These are phyloP conservation scores for Crucibulum parvulum DNA, from an alignment of 1,284 basidiomycete species.

Conservation along the genomic window DNA sequence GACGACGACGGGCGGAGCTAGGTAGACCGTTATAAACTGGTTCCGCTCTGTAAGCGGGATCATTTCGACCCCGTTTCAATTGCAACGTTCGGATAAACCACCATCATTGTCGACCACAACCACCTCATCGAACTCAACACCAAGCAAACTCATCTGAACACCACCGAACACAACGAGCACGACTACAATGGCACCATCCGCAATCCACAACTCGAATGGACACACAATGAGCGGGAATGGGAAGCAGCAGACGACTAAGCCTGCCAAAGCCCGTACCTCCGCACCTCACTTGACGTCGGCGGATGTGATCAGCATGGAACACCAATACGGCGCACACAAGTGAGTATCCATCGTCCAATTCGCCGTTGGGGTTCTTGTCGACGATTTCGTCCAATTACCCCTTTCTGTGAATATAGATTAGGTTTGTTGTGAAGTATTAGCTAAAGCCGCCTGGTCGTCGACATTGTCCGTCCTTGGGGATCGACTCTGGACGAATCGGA, in stretches of 20 bases:
- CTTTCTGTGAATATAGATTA: not conserved
- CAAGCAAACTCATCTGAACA: not conserved
- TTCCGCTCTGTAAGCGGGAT: too few relatives aligned
- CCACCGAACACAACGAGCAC: not conserved
- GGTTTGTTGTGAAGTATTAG: not conserved
- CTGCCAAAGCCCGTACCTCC: constrained; percentile 5
- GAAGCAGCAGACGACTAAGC: constrained; percentile 4
- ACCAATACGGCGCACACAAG: constrained; percentile 89
- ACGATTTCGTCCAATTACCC: constrained; percentile 9
- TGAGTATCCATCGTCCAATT: constrained; percentile 50
- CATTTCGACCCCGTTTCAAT: too few relatives aligned
- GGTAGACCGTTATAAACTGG: not conserved
- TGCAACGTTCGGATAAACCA: not conserved
- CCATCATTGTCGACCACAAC: not conserved
- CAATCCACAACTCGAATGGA: not conserved
- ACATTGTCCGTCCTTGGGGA: constrained; percentile 3
- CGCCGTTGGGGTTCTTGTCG: constrained; percentile 15
- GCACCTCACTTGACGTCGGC: constrained; percentile 51
- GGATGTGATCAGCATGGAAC: constrained; percentile 84
- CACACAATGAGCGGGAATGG: constrained; percentile 3
- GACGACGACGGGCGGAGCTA: not conserved
- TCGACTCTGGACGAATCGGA: not conserved
- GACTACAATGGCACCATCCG: not conserved
- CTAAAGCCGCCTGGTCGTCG: not conserved
- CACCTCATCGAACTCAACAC: not conserved